Evolutionary conservation across 1,139 yeast species (phyloP).

Genomic region (Candida sanyaensis): DNA sequence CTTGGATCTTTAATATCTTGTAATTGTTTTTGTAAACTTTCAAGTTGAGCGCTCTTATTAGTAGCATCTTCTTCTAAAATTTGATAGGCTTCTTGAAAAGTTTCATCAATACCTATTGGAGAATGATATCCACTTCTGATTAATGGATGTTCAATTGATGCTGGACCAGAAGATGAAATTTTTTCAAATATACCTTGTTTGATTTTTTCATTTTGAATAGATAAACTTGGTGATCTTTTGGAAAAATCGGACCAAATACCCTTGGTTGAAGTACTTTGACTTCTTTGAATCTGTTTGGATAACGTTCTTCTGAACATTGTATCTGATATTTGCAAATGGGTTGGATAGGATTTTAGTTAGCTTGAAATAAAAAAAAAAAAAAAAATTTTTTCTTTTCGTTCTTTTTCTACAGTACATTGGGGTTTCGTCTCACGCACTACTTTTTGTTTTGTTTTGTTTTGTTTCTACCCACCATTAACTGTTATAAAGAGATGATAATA

Average conservation of each 20-base stretch:
- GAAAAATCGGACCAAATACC: constrained; percentile 54
- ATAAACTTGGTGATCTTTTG: constrained; percentile 41
- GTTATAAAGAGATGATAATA: background rate
- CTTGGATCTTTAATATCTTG: constrained; percentile 4
- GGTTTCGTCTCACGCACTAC: background rate
- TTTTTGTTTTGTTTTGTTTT: background rate
- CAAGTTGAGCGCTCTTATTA: constrained; percentile 21
- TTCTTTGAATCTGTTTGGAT: constrained; percentile 7
- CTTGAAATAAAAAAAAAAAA: background rate
- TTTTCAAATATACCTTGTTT: constrained; percentile 37
- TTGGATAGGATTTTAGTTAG: background rate
- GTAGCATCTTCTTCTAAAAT: constrained; percentile 51
- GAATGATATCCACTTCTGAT: constrained; percentile 50
- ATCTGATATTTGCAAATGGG: no score
- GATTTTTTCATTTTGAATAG: constrained; percentile 29
- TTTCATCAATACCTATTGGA: constrained; percentile 70
- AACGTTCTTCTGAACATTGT: constrained; percentile 10
- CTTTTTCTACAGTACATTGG: background rate
- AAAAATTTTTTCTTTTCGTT: background rate
- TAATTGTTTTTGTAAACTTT: constrained; percentile 15
- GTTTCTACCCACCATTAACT: background rate
- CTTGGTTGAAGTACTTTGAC: constrained; percentile 10
- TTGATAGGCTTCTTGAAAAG: constrained; percentile 69
- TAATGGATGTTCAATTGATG: constrained; percentile 21
- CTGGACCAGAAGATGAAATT: constrained; percentile 31